Evolutionary conservation across 176 grass and related monocot species (phyloP).

Genomic region (Eremochloa ophiuroides): DNA sequence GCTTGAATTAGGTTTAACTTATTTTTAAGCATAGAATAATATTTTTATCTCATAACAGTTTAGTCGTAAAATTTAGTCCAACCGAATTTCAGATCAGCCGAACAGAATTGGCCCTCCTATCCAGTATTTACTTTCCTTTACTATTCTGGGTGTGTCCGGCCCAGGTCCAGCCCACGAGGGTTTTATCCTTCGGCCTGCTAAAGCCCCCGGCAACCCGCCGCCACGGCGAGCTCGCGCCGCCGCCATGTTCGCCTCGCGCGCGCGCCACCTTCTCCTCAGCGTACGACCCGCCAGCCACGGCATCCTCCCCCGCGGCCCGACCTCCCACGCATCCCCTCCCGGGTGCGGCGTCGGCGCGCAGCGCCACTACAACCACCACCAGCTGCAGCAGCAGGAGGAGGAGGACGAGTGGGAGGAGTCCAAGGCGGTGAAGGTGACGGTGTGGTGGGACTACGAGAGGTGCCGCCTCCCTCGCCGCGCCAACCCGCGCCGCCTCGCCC

Average conservation of each 20-base stretch:
- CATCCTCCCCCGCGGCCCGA: neutral
- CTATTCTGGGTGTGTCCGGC: neutral
- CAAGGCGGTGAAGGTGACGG: conserved; percentile 53
- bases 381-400: neutral
- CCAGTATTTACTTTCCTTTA: too few species aligned
- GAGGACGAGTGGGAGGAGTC: conserved; percentile 34
- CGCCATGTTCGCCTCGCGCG: conserved; percentile 11
- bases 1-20: too few species aligned
- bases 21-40: too few species aligned
- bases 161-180: neutral
- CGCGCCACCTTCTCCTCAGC: neutral
- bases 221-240: neutral
- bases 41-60: too few species aligned
- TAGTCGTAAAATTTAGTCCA: too few species aligned
- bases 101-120: too few species aligned
- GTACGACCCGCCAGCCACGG: neutral
- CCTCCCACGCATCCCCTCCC: neutral
- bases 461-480: conserved; percentile 42
- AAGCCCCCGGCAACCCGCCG: neutral
- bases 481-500: conserved; percentile 20
- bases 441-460: conserved; percentile 69
- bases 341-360: neutral
- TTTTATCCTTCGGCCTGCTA: neutral
- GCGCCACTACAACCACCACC: neutral
- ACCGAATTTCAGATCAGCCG: too few species aligned